Conservation (phyloP, 1,284 basidiomycete species). For the Pulveroboletus sp. region DNA sequence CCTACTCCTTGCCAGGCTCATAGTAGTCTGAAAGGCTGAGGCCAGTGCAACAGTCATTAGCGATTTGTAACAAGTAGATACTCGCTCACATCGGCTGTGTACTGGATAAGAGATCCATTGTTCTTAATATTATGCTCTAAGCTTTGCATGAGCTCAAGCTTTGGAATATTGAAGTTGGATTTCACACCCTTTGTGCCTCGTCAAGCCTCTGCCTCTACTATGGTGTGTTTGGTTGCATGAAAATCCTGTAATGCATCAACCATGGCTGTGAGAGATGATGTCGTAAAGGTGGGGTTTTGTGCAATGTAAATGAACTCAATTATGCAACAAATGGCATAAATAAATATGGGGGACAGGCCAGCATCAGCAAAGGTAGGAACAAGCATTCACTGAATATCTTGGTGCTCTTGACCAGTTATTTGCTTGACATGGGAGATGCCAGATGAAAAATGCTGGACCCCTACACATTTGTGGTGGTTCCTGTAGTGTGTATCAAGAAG, state of each 20-base stretch:
- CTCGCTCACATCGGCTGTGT: not conserved
- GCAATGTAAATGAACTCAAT: not conserved
- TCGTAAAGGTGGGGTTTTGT: not conserved
- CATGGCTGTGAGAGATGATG: not conserved
- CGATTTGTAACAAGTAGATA: too few species aligned
- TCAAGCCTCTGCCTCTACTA: not conserved
- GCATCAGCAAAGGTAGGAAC: not conserved
- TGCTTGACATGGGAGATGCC: too few species aligned
- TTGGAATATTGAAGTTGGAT: not conserved
- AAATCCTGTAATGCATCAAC: not conserved
- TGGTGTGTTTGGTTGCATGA: not conserved
- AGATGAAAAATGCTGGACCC: too few species aligned
- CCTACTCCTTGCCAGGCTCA: too few species aligned
- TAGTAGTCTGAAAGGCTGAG: too few species aligned
- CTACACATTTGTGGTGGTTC: too few species aligned
- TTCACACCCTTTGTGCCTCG: not conserved
- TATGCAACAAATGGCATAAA: not conserved
- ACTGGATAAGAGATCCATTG: not conserved
- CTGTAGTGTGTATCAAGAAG: too few species aligned
- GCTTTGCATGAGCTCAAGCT: too few species aligned
- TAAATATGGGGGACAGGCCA: not conserved
- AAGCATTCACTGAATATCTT: too few species aligned
- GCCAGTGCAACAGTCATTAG: too few species aligned
- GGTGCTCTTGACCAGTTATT: too few species aligned
- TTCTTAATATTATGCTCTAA: too few species aligned